Evolutionary conservation across 2,329 filamentous ascomycete species (phyloP).

Genomic region (Penicillium sp.): DNA sequence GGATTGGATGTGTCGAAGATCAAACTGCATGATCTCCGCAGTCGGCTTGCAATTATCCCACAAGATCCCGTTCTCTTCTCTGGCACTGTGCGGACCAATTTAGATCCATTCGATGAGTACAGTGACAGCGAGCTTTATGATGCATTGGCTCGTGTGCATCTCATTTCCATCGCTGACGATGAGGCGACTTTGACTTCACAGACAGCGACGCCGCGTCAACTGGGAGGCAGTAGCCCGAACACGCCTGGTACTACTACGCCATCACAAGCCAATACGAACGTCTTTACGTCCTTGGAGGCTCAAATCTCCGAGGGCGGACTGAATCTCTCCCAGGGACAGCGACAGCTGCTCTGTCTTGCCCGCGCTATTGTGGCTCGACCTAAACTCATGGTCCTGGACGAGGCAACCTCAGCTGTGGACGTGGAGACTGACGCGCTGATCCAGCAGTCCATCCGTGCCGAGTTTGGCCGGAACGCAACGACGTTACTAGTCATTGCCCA

Average conservation of each 20-base stretch:
- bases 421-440: conserved; percentile 70
- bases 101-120: conserved; percentile 70
- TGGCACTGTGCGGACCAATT: conserved; percentile 67
- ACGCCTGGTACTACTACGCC: conserved; percentile 19
- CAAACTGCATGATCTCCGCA: conserved; percentile 55
- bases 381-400: conserved; percentile 73
- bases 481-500: conserved; percentile 72
- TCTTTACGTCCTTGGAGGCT: conserved; percentile 58
- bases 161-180: conserved; percentile 51
- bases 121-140: conserved; percentile 63
- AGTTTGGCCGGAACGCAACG: conserved; percentile 55
- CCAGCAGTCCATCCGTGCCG: conserved; percentile 66
- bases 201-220: conserved; percentile 59
- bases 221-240: conserved; percentile 15
- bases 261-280: conserved; percentile 55
- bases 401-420: conserved; percentile 73
- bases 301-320: conserved; percentile 66
- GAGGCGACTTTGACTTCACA: conserved; percentile 60
- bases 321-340: conserved; percentile 45
- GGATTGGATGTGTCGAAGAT: conserved; percentile 47
- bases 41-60: conserved; percentile 73
- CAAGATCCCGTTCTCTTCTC: conserved; percentile 79
- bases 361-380: conserved; percentile 60
- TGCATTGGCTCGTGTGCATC: conserved; percentile 63
- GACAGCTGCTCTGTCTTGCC: conserved; percentile 30